These are phyloP conservation scores for Pythium graminicola DNA, from an alignment of 352 stramenopile genomes.

Conservation along the genomic window DNA sequence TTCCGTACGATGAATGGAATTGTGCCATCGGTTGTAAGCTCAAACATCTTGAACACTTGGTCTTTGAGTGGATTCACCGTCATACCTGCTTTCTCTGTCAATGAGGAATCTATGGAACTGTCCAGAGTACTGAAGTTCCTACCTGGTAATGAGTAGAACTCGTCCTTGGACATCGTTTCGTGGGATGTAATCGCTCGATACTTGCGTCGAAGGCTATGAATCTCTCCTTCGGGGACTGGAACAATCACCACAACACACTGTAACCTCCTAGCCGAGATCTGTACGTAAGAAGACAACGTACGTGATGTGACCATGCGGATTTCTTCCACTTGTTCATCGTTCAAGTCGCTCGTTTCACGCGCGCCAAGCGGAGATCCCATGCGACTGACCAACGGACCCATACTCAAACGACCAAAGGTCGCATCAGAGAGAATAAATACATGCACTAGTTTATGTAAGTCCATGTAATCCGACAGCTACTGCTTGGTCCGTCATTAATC, in stretches of 20 bases:
- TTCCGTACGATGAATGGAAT: constrained; percentile 29
- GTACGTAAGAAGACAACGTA: constrained; percentile 14
- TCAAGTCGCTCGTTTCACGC: constrained; percentile 30
- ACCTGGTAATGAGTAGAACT: constrained; percentile 35
- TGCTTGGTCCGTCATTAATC: not conserved
- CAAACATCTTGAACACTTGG: constrained; percentile 37
- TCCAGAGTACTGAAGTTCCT: too few relatives aligned
- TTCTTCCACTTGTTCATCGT: constrained; percentile 51
- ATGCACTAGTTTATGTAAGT: too few relatives aligned
- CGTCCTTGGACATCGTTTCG: constrained; percentile 49
- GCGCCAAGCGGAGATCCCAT: not conserved
- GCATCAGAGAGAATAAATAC: too few relatives aligned
- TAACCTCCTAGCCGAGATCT: not conserved
- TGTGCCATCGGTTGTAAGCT: constrained; percentile 21
- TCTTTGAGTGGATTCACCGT: constrained; percentile 40
- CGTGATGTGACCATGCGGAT: constrained; percentile 52
- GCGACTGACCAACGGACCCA: constrained; percentile 12
- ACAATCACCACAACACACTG: not conserved
- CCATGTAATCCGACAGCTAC: not conserved
- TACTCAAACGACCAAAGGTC: not conserved
- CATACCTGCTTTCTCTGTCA: too few relatives aligned
- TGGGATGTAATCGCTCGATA: constrained; percentile 10
- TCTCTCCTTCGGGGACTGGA: constrained; percentile 45
- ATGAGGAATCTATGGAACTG: too few relatives aligned
- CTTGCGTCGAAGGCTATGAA: constrained; percentile 34